Evolutionary conservation across 345 rosid species (phyloP), one percentile per base, ranked within the genome.

Genomic region (Lepidium didymum): DNA sequence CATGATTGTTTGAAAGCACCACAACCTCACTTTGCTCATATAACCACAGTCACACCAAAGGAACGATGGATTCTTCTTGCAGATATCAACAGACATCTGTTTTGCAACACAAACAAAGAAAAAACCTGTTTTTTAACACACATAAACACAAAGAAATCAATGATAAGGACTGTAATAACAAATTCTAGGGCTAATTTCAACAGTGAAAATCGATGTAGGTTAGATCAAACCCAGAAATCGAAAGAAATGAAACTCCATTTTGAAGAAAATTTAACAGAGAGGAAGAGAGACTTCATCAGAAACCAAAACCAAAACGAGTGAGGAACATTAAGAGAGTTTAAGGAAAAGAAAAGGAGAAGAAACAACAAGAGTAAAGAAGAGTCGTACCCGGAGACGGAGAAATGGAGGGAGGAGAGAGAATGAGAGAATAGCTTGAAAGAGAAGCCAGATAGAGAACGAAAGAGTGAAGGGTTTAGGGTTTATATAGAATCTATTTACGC

Each of bases 1-100:
- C 18, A 70, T 55, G 58, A 66, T 70, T 73, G 76, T 86, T 63
- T 82, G 73, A 6, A 83, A 69, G 69, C 80, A 81, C 83, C 96
- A 82, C 59, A 78, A 79, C 70, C 89, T 83, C 74, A 84, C 81
- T 33, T 78, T 68, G 84, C 78, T 83, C 88, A 83, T 79, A 71
- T 86, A 83, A 84, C 82, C 80, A 66, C 80, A 83, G 58, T 63
- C 77, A 65, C 73, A 79, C 77, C 77, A 75, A 55, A 75, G 70
- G 74, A 83, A 68, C 6, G 84, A 72, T 12, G 70, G 64, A 64
- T 61, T 45, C 55, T 54, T 62, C 70, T 63, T 62, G 75, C 65
- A 75, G 61, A 63, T 29, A 69, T 63, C 70, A 75, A 64, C 59
- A 56, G 71, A 56, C 75, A 75, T 73, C 71, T 73, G 46, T 8